These are phyloP conservation scores for Paramecium sexaurelia DNA, from an alignment of 73 alveolate species.

Conservation along the genomic window DNA sequence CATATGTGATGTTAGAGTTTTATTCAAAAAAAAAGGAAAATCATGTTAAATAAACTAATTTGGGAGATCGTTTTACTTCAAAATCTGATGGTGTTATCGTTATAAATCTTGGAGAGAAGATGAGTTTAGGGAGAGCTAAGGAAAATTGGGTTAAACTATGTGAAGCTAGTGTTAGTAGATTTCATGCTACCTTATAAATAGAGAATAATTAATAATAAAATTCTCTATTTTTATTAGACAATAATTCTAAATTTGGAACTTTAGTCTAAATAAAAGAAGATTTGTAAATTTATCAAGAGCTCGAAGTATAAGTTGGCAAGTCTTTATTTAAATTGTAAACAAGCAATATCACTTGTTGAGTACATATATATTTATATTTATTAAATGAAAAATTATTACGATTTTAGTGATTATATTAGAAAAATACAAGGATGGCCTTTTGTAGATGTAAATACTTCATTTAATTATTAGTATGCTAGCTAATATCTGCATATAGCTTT, in stretches of 20 bases:
- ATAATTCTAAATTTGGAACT: constrained; percentile 43
- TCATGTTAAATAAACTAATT: neutral
- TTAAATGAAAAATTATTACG: neutral
- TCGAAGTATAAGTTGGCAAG: constrained; percentile 42
- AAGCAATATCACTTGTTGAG: neutral
- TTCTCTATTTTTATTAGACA: neutral
- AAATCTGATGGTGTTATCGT: constrained; percentile 33
- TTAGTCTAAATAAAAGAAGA: constrained; percentile 17
- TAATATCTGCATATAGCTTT: neutral
- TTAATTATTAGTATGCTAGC: neutral
- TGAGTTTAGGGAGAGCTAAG: constrained; percentile 24
- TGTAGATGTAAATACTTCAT: neutral
- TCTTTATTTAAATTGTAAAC: constrained; percentile 31
- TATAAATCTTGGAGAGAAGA: neutral
- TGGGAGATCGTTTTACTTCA: constrained; percentile 22
- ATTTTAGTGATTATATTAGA: neutral
- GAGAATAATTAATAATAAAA: neutral
- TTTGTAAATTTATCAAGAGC: neutral
- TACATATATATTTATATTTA: neutral
- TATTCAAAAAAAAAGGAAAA: neutral
- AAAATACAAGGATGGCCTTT: neutral
- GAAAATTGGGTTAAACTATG: neutral
- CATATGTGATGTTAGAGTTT: neutral
- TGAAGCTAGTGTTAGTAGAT: constrained; percentile 47
- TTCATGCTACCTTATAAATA: constrained; percentile 17